These are phyloP conservation scores for Cercis canadensis DNA, from an alignment of 306 rosid species.

Conservation along the genomic window DNA sequence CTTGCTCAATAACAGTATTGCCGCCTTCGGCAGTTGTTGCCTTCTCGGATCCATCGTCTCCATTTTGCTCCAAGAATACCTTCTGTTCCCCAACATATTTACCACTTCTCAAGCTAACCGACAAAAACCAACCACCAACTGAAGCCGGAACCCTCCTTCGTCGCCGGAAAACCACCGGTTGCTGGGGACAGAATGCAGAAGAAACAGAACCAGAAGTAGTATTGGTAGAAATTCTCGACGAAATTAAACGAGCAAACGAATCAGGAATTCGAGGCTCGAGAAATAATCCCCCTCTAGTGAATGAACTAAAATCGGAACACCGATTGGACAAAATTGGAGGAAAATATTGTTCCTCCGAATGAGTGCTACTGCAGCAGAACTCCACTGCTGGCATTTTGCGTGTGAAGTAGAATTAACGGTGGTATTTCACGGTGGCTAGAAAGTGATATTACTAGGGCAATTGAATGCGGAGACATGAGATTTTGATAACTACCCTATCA, in stretches of 20 bases:
- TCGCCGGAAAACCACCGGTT: constrained; percentile 28
- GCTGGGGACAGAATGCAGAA: constrained; percentile 27
- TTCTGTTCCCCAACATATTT: constrained; percentile 57
- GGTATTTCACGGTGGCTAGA: background rate
- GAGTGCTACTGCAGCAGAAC: constrained; percentile 20
- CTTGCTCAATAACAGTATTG: constrained; percentile 34
- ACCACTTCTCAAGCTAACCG: constrained; percentile 66
- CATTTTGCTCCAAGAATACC: constrained; percentile 49
- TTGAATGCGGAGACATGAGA: constrained; percentile 25
- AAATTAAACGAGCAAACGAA: constrained; percentile 54
- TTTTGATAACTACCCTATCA: background rate
- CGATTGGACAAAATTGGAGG: constrained; percentile 35
- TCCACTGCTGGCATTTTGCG: constrained; percentile 53
- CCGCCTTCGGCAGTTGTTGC: constrained; percentile 29
- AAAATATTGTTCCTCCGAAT: constrained; percentile 27
- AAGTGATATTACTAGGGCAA: constrained; percentile 22
- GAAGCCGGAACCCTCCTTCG: constrained; percentile 35
- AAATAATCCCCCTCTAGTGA: constrained; percentile 67
- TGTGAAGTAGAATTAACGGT: background rate
- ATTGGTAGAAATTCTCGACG: constrained; percentile 32
- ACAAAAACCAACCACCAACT: constrained; percentile 54
- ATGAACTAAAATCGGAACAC: constrained; percentile 37
- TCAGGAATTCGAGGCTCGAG: constrained; percentile 65
- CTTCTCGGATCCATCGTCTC: constrained; percentile 52
- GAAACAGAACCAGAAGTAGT: constrained; percentile 29